Conservation (phyloP, 306 rosid species). For the Myrica gale region DNA sequence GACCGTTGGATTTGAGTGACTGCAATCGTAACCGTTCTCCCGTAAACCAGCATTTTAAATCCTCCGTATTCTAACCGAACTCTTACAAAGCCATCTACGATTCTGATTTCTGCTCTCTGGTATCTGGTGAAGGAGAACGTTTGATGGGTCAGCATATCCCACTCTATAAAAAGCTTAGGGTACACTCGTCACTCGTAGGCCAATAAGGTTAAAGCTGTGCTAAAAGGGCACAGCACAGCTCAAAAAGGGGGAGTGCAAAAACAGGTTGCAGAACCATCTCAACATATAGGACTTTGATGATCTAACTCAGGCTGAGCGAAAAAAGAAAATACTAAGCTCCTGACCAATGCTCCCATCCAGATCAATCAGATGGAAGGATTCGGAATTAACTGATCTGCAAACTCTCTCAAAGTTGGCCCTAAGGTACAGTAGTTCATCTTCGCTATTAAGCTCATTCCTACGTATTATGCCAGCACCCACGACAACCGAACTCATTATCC, state of each 20-base stretch:
- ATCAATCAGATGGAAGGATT: constrained; percentile 86
- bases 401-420: constrained; percentile 78
- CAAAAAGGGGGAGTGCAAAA: constrained; percentile 13
- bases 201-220: neutral
- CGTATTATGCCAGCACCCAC: constrained; percentile 66
- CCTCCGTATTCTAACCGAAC: too few relatives aligned
- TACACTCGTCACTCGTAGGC: neutral
- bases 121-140: neutral
- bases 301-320: constrained; percentile 37
- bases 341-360: constrained; percentile 69
- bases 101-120: neutral
- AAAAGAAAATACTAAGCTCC: constrained; percentile 84
- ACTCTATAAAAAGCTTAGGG: too few relatives aligned
- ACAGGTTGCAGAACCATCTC: neutral
- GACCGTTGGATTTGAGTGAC: too few relatives aligned
- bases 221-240: constrained; percentile 24
- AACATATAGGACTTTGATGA: neutral
- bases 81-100: too few relatives aligned
- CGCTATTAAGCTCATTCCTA: constrained; percentile 21
- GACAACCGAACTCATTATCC: constrained; percentile 44
- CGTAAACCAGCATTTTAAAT: too few relatives aligned
- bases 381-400: constrained; percentile 54
- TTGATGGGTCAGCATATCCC: neutral
- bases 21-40: too few relatives aligned
- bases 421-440: constrained; percentile 57